Evolutionary conservation across 345 rosid species (phyloP).

Genomic region (Excoecaria agallocha): DNA sequence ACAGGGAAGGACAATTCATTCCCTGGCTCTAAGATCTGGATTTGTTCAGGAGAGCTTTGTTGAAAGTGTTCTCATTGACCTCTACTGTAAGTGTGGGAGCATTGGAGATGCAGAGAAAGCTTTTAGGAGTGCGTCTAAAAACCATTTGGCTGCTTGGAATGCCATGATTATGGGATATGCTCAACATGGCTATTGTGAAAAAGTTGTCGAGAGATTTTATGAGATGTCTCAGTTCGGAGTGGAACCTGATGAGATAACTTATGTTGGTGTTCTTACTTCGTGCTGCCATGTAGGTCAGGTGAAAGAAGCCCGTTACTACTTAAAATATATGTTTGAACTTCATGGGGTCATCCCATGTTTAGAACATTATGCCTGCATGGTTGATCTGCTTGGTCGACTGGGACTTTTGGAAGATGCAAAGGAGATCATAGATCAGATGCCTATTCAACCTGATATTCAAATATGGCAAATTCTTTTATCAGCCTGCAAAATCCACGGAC

Average conservation of each 20-base stretch:
- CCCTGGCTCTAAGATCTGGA: slow-evolving; percentile 15
- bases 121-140: neutral
- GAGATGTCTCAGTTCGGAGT: slow-evolving; percentile 13
- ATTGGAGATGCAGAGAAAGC: slow-evolving; percentile 13
- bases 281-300: slow-evolving; percentile 17
- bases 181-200: slow-evolving; percentile 13
- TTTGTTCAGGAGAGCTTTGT: slow-evolving; percentile 11
- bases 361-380: slow-evolving; percentile 24
- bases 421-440: slow-evolving; percentile 18
- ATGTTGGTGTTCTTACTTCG: slow-evolving; percentile 14
- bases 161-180: slow-evolving; percentile 20
- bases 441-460: slow-evolving; percentile 19
- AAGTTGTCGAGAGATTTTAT: neutral
- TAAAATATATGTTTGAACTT: slow-evolving; percentile 14
- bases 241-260: slow-evolving; percentile 19
- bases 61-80: slow-evolving; percentile 15
- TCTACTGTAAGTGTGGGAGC: slow-evolving; percentile 14
- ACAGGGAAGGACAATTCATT: slow-evolving; percentile 18
- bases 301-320: slow-evolving; percentile 9
- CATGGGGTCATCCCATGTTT: slow-evolving; percentile 7
- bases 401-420: slow-evolving; percentile 20
- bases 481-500: slow-evolving; percentile 16
- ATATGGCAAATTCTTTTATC: slow-evolving; percentile 20
- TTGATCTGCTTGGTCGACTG: slow-evolving; percentile 22
- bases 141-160: slow-evolving; percentile 18